Base-by-base conservation (phyloP, 2,329 filamentous ascomycete genomes). In the Xylariaceae sp. region DNA sequence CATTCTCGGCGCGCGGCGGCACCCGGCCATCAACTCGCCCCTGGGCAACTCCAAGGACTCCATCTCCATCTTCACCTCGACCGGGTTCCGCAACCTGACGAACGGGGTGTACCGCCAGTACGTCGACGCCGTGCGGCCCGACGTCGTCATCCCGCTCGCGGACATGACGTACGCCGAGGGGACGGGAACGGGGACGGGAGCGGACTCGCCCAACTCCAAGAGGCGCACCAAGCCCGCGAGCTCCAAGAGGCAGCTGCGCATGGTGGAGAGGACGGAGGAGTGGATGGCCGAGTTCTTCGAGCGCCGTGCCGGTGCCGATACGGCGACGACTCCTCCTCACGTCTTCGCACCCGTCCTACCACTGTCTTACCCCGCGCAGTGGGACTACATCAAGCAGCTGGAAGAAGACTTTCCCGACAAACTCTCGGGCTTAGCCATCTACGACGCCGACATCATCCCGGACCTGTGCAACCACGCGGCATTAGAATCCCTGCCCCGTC, bases 181-280 rank as follows among this genome's bases (percentile, higher is more conserved):
- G n/a, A n/a, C n/a, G n/a, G n/a, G n/a, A n/a, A n/a, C n/a, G n/a
- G n/a, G n/a, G 51, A 66, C 68, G 38, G 39, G 43, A 8, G 41
- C 43, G 9, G 38, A 41, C 8, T 50, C 48, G 3, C 74, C 84
- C 0, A 76, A 81, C 3, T 66, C 73, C 8, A 95, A 94, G 63
- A 35, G 43, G 12, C 36, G 38, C 8, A 48, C 47, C 2, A 47
- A 43, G 6, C 43, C 49, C 3, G 74, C 83, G 0, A 78, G 81
- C 3, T 67, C 73, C 6, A 96, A 94, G 63, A 76, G 89, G 31
- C 76, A 84, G 32, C 71, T 79, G 24, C 88, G 86, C 55, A 96
- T 95, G 81, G 82, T 80, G 16, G 88, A 92, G 55, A 74, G 90
- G 40, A 95, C 87, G 1, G 84, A 92, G 57, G 74, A 76, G 26